These are phyloP conservation scores for Pyricularia sp. DNA, from an alignment of 2,329 filamentous ascomycete species.

Conservation along the genomic window DNA sequence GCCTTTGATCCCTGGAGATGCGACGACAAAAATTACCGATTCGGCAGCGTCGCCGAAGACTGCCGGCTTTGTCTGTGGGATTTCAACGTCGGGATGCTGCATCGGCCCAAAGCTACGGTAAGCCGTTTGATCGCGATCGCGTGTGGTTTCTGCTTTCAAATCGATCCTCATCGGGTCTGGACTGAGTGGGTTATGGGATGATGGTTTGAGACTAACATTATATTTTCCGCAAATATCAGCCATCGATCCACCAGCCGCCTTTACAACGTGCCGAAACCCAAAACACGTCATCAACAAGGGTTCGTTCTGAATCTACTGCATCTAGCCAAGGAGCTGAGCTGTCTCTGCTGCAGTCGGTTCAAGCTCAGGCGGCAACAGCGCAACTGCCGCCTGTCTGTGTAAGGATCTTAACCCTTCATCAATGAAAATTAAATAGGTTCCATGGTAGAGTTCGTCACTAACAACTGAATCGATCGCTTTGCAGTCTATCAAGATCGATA, in stretches of 20 bases:
- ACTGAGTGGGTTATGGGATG: background rate
- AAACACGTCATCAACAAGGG: conserved; percentile 39
- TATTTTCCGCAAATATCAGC: background rate
- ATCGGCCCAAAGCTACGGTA: conserved; percentile 67
- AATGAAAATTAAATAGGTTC: background rate
- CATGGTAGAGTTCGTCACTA: background rate
- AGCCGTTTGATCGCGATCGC: conserved; percentile 20
- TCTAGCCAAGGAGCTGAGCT: conserved; percentile 28
- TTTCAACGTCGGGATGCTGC: conserved; percentile 93
- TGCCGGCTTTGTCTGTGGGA: conserved; percentile 88
- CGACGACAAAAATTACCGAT: conserved; percentile 87
- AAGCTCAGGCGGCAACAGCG: conserved; percentile 70
- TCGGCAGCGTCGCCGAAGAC: conserved; percentile 92
- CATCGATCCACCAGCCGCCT: conserved; percentile 18
- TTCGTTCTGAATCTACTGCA: conserved; percentile 59
- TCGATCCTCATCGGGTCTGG: background rate
- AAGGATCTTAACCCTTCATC: conserved; percentile 17
- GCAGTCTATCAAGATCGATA: conserved; percentile 70
- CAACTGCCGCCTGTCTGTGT: conserved; percentile 86
- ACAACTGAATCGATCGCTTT: conserved; percentile 3
- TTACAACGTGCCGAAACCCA: conserved; percentile 49
- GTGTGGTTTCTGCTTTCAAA: background rate
- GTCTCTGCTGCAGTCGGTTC: conserved; percentile 54
- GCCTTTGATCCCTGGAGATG: conserved; percentile 96
- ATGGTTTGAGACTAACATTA: background rate